Base-by-base conservation (phyloP, 2,329 filamentous ascomycete genomes). In the Trichoderma koningii region DNA sequence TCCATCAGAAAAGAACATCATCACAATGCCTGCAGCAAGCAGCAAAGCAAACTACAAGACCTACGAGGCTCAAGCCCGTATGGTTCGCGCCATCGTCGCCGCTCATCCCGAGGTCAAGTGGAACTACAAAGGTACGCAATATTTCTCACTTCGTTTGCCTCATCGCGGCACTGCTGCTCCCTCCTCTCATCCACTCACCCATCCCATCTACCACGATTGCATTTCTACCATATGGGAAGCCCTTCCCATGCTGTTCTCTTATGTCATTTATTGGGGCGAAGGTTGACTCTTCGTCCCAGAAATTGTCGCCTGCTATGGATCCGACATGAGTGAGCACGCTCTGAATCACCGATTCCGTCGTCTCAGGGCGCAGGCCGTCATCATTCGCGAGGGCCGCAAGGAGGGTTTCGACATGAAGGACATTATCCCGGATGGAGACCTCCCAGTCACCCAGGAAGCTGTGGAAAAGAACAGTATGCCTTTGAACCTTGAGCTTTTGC, bases 41-140 rank as follows among this genome's bases (percentile, higher is more conserved):
- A 60, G 71, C 60, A 80, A 80, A 63, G 79, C 83, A 15, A 87
- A 86, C 69, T 89, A 87, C 76, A 84, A 82, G 67, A 80, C 79
- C 2, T 87, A 86, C 72, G 86, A 89, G 73, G 79, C 83, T 0
- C 84, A 86, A 68, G 81, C 82, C 21, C 85, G 87, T 52, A 82
- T 89, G 42, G 78, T 89, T 3, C 82, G 85, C 1, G 86, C 87
- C 5, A 82, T 89, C 26, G 76, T 89, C 0, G 87, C 86, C 0
- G 84, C 85, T 3, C 80, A 85, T 62, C 82, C 82, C 0, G 77
- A 78, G 0, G 71, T 84, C 0, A 85, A 82, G 67, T 82, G 87
- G 61, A 85, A 89, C 72, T 88, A 84, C 73, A 84, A 83, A 71
- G 85, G 87, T 89, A 81, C 77, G 84, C 70, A 23, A 47, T 19